Evolutionary conservation across 1,284 basidiomycete genomes (phyloP).

Genomic region (Amylostereum areolatum): DNA sequence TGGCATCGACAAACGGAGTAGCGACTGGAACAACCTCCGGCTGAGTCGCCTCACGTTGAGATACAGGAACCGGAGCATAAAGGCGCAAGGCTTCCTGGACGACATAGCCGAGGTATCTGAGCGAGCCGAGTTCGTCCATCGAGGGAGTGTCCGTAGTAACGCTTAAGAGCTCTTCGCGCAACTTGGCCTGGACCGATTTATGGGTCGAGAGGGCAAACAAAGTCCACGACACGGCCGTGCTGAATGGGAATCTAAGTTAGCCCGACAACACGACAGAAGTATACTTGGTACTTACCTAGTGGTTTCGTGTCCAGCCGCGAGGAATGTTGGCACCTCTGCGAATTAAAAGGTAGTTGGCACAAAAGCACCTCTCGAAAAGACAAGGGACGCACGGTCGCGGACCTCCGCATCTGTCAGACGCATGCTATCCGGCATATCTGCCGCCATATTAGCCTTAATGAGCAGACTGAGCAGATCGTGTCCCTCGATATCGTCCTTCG

Average conservation of each 20-base stretch:
- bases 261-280: no score
- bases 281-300: no score
- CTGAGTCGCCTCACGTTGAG: conserved; percentile 41
- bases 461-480: conserved; percentile 49
- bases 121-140: conserved; percentile 51
- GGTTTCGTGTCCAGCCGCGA: conserved; percentile 75
- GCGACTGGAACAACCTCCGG: conserved; percentile 55
- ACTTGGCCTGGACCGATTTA: conserved; percentile 52
- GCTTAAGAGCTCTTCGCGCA: conserved; percentile 60
- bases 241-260: no score
- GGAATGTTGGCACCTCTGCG: conserved; percentile 51
- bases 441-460: conserved; percentile 58
- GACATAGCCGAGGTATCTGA: conserved; percentile 59
- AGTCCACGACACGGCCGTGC: conserved; percentile 44
- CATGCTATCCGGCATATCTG: conserved; percentile 49
- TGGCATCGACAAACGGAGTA: conserved; percentile 16
- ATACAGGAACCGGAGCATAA: conserved; percentile 53
- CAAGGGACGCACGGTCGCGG: conserved; percentile 50
- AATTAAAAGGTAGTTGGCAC: neutral
- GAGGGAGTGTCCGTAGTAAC: conserved; percentile 28
- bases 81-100: conserved; percentile 67
- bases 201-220: conserved; percentile 56
- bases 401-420: conserved; percentile 69
- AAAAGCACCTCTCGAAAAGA: neutral
- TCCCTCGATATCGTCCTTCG: conserved; percentile 22